Evolutionary conservation across 2,329 filamentous ascomycete genomes (phyloP), one percentile per base, ranked within the genome.

Genomic region (Ceratocystis papillata): DNA sequence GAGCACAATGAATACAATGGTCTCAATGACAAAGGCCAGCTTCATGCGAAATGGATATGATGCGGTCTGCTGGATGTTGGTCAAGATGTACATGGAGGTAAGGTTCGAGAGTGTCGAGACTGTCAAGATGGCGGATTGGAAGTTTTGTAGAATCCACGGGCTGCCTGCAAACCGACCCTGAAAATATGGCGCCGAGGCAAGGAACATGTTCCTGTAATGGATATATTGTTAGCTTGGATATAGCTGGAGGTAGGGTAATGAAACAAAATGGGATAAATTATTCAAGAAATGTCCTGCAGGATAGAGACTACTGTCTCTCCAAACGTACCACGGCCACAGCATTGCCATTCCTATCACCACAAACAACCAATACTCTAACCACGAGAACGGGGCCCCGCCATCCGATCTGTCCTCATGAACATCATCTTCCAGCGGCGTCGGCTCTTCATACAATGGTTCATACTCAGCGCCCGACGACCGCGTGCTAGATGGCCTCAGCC

Each of bases 151-250:
- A 66, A 95, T 86, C 80, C 85, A 88, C 65, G 83, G 77, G 73
- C 87, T 84, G 68, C 81, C 80, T 59, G 81, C 78, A 75, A 97
- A 96, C 70, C 93, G 90, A 62, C 80, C 81, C 72, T 92, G 86
- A 77, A 97, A 96, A 79, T 97, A 97, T 3, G 93, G 90, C 1
- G 90, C 90, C 7, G 93, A 91, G 59, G 94, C 93, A 71, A 97
- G 84, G 75, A 97, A 96, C 93, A 96, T 96, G 79, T 97, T 97
- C 90, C 90, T 93, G 70, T 17, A 5, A 22, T 57, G 25, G 10
- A 28, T 10, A 22, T 15, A 57, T 2, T 28, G 53, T 57, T 57
- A 57, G 22, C 25, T 25, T 48, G 15, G 5, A 7, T 20, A 25
- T 22, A 22, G 46, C 46, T 8, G 46, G 46, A 50, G n/a, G 17